A percentile compares a stretch with the other conserved stretches of the same genome.
Evolutionary conservation across 495 filamentous ascomycete genomes (phyloP).

Genomic region (Pyrenula massariospora): DNA sequence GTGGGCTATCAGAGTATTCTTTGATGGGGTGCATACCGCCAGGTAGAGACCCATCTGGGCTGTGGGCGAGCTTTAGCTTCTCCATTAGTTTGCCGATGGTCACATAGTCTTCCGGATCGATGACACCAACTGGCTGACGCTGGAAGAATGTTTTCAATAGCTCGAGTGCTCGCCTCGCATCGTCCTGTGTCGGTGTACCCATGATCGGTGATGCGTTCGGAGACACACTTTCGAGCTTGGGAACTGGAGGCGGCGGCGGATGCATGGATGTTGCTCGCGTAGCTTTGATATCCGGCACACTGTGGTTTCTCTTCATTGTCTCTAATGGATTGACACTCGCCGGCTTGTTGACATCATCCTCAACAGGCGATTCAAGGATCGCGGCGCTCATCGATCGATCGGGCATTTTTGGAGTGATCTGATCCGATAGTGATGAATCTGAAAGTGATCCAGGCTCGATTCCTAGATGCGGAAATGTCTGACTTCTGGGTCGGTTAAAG

Average conservation of each 20-base stretch:
- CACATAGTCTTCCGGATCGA: slow-evolving; percentile 74
- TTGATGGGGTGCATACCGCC: slow-evolving; percentile 60
- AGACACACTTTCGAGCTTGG: slow-evolving; percentile 25
- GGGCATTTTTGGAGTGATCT: slow-evolving; percentile 52
- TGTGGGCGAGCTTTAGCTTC: slow-evolving; percentile 62
- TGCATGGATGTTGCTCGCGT: slow-evolving; percentile 28
- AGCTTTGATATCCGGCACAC: slow-evolving; percentile 31
- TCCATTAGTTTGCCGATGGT: slow-evolving; percentile 78
- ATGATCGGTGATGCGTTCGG: slow-evolving; percentile 25
- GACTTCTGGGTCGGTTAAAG: slow-evolving; percentile 69
- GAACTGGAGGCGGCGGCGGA: slow-evolving; percentile 24
- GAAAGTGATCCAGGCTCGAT: slow-evolving; percentile 63
- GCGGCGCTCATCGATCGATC: slow-evolving; percentile 33
- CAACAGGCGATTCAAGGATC: slow-evolving; percentile 59
- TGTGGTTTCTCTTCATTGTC: slow-evolving; percentile 31
- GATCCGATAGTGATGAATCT: slow-evolving; percentile 47
- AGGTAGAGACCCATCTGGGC: slow-evolving; percentile 40
- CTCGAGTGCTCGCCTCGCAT: slow-evolving; percentile 76
- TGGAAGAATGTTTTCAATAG: slow-evolving; percentile 77
- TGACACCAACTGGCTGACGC: slow-evolving; percentile 52
- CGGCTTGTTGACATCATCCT: slow-evolving; percentile 29
- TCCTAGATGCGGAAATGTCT: slow-evolving; percentile 70
- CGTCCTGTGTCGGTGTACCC: slow-evolving; percentile 72
- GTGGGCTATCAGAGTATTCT: slow-evolving; percentile 27
- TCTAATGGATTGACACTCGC: slow-evolving; percentile 10